Percentiles rank a stretch among this genome's conserved stretches.
Evolutionary conservation across 2,329 filamentous ascomycete genomes (phyloP).

Genomic region (Penicillium freii): DNA sequence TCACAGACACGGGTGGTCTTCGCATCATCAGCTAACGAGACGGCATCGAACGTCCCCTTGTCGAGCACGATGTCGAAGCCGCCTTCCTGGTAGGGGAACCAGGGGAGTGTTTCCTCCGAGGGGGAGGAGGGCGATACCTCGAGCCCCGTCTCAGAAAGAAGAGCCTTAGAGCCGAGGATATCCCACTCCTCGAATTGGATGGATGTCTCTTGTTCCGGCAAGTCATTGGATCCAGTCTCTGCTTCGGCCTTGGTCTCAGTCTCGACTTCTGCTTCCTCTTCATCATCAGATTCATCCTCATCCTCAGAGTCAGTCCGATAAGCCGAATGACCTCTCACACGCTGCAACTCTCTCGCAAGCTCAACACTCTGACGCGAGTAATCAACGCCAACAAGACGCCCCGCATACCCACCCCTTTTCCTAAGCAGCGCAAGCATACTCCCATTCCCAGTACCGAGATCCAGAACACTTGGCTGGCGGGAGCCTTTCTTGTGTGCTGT

Average conservation of each 20-base stretch:
- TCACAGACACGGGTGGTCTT: slow-evolving; percentile 61
- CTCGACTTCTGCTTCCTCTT: slow-evolving; percentile 25
- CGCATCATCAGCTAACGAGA: slow-evolving; percentile 62
- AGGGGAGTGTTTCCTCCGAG: slow-evolving; percentile 23
- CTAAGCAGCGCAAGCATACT: slow-evolving; percentile 81
- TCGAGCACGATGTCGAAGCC: slow-evolving; percentile 93
- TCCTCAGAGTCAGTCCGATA: slow-evolving; percentile 33
- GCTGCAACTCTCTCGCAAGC: slow-evolving; percentile 66
- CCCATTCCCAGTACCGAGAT: slow-evolving; percentile 92
- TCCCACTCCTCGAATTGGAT: slow-evolving; percentile 63
- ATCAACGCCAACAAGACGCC: slow-evolving; percentile 79
- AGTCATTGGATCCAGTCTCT: not conserved
- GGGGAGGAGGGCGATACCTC: not conserved
- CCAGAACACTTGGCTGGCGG: slow-evolving; percentile 58
- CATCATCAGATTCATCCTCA: slow-evolving; percentile 55
- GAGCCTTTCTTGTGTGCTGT: slow-evolving; percentile 19
- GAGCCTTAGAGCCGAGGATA: slow-evolving; percentile 49
- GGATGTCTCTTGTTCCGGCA: slow-evolving; percentile 6
- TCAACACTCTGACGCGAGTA: slow-evolving; percentile 74
- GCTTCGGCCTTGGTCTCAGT: slow-evolving; percentile 19
- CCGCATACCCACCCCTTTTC: slow-evolving; percentile 62
- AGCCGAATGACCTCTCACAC: slow-evolving; percentile 33
- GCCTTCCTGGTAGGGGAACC: slow-evolving; percentile 41
- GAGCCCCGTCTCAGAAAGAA: slow-evolving; percentile 37
- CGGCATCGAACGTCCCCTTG: slow-evolving; percentile 96